These are phyloP conservation scores for Penicillium sp. DNA, from an alignment of 2,329 filamentous ascomycete genomes.

Conservation along the genomic window DNA sequence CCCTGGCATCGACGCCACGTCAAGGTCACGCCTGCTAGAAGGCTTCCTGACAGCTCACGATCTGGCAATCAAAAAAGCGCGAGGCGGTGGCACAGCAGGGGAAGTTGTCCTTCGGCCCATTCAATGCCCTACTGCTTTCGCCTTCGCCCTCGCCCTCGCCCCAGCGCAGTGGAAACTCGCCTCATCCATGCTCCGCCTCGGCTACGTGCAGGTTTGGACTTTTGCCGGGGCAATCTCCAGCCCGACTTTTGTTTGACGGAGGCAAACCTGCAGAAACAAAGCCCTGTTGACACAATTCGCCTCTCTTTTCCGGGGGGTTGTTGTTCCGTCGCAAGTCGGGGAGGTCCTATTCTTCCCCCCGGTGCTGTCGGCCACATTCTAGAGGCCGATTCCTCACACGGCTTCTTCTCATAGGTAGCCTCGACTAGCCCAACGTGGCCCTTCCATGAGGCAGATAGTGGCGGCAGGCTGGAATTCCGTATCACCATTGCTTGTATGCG, in stretches of 20 bases:
- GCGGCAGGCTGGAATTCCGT: constrained; percentile 23
- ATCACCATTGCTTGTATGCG: constrained; percentile 26
- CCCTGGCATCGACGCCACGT: constrained; percentile 21
- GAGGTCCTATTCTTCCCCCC: constrained; percentile 16
- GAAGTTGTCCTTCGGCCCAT: constrained; percentile 9
- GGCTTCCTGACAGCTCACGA: constrained; percentile 16
- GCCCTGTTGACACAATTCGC: constrained; percentile 12
- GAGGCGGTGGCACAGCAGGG: constrained; percentile 16
- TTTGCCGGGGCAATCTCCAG: constrained; percentile 22
- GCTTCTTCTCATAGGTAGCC: constrained; percentile 21
- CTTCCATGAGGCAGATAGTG: constrained; percentile 22
- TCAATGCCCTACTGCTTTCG: constrained; percentile 9
- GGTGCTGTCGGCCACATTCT: constrained; percentile 8
- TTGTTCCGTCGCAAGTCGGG: constrained; percentile 20
- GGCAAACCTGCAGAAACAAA: constrained; percentile 29
- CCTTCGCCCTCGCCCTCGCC: constrained; percentile 1
- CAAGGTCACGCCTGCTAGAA: constrained; percentile 15
- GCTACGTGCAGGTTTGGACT: constrained; percentile 27
- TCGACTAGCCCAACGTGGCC: constrained; percentile 25
- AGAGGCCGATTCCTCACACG: constrained; percentile 5
- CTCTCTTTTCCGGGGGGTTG: constrained; percentile 4
- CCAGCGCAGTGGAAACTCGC: constrained; percentile 6
- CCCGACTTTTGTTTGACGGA: constrained; percentile 25
- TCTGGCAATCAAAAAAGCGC: constrained; percentile 8
- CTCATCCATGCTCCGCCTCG: constrained; percentile 25